Evolutionary conservation across 208 protist species (phyloP), one percentile per base, ranked within the genome.

Genomic region (Trypanosoma vivax): DNA sequence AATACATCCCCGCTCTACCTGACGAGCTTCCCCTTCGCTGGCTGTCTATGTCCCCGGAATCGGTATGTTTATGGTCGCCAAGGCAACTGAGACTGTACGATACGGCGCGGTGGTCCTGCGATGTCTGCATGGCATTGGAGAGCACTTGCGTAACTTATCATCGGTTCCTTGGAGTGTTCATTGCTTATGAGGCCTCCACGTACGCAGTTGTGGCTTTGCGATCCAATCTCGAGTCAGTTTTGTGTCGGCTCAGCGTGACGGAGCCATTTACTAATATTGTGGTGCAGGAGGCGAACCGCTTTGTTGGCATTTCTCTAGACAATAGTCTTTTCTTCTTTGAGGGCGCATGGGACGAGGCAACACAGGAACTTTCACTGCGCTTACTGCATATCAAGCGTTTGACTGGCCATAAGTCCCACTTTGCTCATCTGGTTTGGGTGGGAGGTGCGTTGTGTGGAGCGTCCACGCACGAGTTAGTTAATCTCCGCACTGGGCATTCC

Each of bases 121-220:
- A 16, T 37, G 39, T 6, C n/a, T 49, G 30, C 27, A 42, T 73
- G 37, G n/a, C n/a, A 7, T 11, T 70, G 33, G 55, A 73, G 14
- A 71, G 50, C 6, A 72, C 46, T 19, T 81, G 64, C 31, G 64
- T 34, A 6, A 38, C 56, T 1, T 63, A 75, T 46, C 58, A 81
- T 41, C 2, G 28, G 23, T 16, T 7, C 28, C 49, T 56, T 34
- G 50, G 51, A 19, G 56, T 75, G 16, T 29, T 77, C 5, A 24
- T 77, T 9, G 40, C 40, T 6, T 76, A 69, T 30, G 47, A 60
- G 9, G 16, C 60, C 14, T 54, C 55, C 16, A 48, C 31, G 10
- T 50, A 56, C 30, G 59, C 70, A 41, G 27, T 81, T 13, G 59
- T 75, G 16, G 74, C 65, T 1, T 48, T 70, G 37, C 24, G n/a